phyloP scores from a whole-genome alignment of 75 land plant species.

The Azolla pinnata region DNA sequence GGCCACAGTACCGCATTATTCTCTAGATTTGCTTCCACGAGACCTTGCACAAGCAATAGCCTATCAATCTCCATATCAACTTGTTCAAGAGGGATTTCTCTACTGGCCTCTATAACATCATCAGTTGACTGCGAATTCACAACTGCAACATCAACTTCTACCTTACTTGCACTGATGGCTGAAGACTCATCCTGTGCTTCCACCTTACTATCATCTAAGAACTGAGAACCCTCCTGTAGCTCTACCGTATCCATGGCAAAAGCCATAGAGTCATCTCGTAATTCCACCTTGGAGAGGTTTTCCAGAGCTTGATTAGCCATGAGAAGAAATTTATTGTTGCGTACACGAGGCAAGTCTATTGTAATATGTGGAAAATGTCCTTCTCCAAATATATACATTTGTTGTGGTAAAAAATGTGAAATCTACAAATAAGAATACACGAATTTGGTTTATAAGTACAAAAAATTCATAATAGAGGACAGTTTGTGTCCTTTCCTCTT shows the following conservation, averaged over 20 bases:
- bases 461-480: no score
- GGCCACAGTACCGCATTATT: neutral
- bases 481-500: no score
- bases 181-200: neutral
- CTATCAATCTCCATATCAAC: slow-evolving; percentile 33
- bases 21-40: neutral
- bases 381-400: slow-evolving; percentile 13
- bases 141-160: no score
- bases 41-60: slow-evolving; percentile 13
- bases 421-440: slow-evolving; percentile 13
- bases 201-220: neutral
- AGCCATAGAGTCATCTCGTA: neutral
- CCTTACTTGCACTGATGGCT: no score
- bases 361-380: slow-evolving; percentile 22
- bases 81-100: slow-evolving; percentile 15
- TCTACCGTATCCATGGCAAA: neutral
- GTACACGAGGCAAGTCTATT: slow-evolving; percentile 22
- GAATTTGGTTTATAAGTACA: no score
- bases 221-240: neutral
- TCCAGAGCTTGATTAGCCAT: slow-evolving; percentile 15
- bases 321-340: slow-evolving; percentile 17
- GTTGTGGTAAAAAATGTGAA: slow-evolving; percentile 18
- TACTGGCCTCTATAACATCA: no score
- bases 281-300: neutral
- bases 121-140: neutral